phyloP scores from a whole-genome alignment of 2,329 filamentous ascomycete genomes.

The Arthrobotrys megalospora region DNA sequence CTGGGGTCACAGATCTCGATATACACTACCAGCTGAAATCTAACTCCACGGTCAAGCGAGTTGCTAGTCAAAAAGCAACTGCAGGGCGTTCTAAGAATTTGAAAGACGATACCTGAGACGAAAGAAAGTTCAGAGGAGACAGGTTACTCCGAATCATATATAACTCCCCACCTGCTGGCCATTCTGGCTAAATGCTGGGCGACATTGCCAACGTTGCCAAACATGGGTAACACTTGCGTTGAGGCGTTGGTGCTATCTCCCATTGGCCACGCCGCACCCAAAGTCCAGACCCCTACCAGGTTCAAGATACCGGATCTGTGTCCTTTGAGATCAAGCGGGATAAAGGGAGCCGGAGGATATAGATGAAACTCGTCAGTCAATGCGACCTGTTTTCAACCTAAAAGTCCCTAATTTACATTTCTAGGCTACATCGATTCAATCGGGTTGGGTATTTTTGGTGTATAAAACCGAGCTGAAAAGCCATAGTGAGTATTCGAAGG shows the following conservation, averaged over 20 bases:
- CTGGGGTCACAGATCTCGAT: not conserved
- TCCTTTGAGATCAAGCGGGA: slow-evolving; percentile 25
- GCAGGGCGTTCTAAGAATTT: slow-evolving; percentile 39
- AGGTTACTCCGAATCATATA: slow-evolving; percentile 45
- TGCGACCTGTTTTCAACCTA: slow-evolving; percentile 33
- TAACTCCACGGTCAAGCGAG: not conserved
- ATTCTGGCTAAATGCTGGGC: slow-evolving; percentile 31
- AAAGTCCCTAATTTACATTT: slow-evolving; percentile 41
- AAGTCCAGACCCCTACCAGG: slow-evolving; percentile 49
- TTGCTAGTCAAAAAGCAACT: slow-evolving; percentile 1
- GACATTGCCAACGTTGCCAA: slow-evolving; percentile 35
- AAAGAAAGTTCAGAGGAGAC: slow-evolving; percentile 17
- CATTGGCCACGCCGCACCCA: slow-evolving; percentile 27
- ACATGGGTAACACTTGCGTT: slow-evolving; percentile 55
- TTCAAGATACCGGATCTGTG: slow-evolving; percentile 51
- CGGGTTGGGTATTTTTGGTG: slow-evolving; percentile 35
- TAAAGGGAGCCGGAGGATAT: slow-evolving; percentile 52
- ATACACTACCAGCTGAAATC: not conserved
- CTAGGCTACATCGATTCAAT: slow-evolving; percentile 40
- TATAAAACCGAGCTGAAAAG: slow-evolving; percentile 50
- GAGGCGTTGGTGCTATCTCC: slow-evolving; percentile 48
- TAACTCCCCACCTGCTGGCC: slow-evolving; percentile 32
- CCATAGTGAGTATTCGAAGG: slow-evolving; percentile 4
- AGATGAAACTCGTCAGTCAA: slow-evolving; percentile 57
- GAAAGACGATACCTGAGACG: slow-evolving; percentile 34